Evolutionary conservation across 2,329 filamentous ascomycete species (phyloP).

Genomic region (Apiospora malaysiana): DNA sequence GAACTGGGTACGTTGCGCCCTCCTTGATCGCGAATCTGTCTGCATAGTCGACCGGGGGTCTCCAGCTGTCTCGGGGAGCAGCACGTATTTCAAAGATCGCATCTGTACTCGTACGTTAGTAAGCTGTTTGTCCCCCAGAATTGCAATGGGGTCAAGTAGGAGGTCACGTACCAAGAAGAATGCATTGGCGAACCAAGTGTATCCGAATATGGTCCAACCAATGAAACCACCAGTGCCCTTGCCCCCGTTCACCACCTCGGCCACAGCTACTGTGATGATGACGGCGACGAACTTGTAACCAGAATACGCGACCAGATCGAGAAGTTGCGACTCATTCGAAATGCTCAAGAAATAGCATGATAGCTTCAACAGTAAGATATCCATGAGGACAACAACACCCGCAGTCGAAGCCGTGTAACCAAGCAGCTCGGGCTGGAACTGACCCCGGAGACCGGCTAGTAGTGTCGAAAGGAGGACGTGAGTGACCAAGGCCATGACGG

Average conservation of each 20-base stretch:
- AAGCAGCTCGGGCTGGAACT: constrained; percentile 92
- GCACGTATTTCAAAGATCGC: constrained; percentile 92
- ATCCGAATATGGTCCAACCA: constrained; percentile 87
- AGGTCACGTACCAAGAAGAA: constrained; percentile 81
- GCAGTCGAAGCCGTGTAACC: constrained; percentile 88
- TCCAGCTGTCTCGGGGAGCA: constrained; percentile 81
- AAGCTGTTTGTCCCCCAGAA: neutral
- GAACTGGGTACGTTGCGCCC: constrained; percentile 88
- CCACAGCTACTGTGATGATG: constrained; percentile 83
- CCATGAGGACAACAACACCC: constrained; percentile 80
- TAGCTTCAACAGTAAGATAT: constrained; percentile 89
- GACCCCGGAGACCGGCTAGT: constrained; percentile 84
- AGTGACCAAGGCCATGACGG: constrained; percentile 95
- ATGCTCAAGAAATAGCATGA: constrained; percentile 95
- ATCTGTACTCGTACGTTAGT: constrained; percentile 59
- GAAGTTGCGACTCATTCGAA: constrained; percentile 88
- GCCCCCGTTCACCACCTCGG: constrained; percentile 78
- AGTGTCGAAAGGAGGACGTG: constrained; percentile 95
- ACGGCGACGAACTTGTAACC: constrained; percentile 99
- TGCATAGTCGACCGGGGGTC: constrained; percentile 70
- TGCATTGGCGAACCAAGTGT: constrained; percentile 92
- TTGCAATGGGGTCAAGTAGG: neutral
- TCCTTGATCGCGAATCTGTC: constrained; percentile 81
- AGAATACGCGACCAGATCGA: constrained; percentile 93
- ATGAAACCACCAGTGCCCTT: constrained; percentile 86